phyloP scores from a whole-genome alignment of 768 basidiomycete genomes.

The Sarcomyxa edulis region DNA sequence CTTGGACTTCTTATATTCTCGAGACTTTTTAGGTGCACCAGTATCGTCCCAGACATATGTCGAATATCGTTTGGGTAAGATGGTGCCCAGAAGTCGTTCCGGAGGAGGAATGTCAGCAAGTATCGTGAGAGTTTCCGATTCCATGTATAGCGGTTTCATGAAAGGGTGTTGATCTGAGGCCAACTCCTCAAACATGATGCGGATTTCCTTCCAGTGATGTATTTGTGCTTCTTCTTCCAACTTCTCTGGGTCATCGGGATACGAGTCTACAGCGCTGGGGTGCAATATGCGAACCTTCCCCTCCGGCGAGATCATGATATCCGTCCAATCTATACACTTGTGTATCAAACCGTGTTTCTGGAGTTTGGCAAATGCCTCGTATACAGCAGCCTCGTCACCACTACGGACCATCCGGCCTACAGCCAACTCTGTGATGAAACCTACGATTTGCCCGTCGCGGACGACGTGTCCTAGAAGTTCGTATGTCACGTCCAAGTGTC shows the following conservation, averaged over 20 bases:
- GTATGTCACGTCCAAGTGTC: slow-evolving; percentile 10
- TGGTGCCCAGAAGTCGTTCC: no score
- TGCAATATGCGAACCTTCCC: slow-evolving; percentile 7
- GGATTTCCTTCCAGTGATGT: slow-evolving; percentile 5
- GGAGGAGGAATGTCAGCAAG: no score
- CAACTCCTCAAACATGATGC: slow-evolving; percentile 6
- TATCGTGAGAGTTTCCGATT: no score
- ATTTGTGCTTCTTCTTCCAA: not conserved
- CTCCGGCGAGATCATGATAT: slow-evolving; percentile 4
- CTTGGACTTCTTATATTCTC: no score
- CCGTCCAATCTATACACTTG: not conserved
- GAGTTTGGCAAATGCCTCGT: slow-evolving; percentile 10
- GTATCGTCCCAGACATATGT: no score
- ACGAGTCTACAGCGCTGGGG: no score
- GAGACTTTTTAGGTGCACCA: no score
- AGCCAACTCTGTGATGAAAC: slow-evolving; percentile 13
- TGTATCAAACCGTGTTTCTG: slow-evolving; percentile 2
- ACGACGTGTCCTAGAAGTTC: slow-evolving; percentile 14
- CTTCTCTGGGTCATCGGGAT: slow-evolving; percentile 1
- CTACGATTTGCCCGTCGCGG: slow-evolving; percentile 13
- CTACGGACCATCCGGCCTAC: slow-evolving; percentile 11
- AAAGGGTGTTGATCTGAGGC: no score
- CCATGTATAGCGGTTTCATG: no score
- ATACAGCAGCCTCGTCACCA: slow-evolving; percentile 11
- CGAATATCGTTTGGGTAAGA: no score